Evolutionary conservation across 805 yeast species (phyloP).

Genomic region (Metschnikowia colocasiae): DNA sequence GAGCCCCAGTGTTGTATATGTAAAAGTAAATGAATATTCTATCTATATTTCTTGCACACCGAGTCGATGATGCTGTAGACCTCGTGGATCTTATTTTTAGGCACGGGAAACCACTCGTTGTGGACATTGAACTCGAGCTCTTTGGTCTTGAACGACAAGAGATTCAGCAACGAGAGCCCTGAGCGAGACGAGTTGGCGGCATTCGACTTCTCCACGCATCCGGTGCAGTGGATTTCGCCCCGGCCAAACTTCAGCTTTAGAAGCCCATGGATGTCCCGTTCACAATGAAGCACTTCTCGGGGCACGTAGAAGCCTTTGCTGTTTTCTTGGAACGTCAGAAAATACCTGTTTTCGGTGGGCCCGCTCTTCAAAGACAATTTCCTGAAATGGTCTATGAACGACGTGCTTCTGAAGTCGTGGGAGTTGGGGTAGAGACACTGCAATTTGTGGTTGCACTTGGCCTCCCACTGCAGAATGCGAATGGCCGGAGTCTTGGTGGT

Average conservation of each 20-base stretch:
- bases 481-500: slow-evolving; percentile 44
- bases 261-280: slow-evolving; percentile 38
- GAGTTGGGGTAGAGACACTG: slow-evolving; percentile 34
- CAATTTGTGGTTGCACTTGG: slow-evolving; percentile 47
- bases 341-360: slow-evolving; percentile 4
- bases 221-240: slow-evolving; percentile 48
- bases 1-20: neutral
- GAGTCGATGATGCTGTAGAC: slow-evolving; percentile 16
- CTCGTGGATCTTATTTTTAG: slow-evolving; percentile 26
- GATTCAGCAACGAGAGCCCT: neutral
- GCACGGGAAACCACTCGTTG: slow-evolving; percentile 56
- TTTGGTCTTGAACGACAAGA: slow-evolving; percentile 1
- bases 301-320: slow-evolving; percentile 36
- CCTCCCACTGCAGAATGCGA: slow-evolving; percentile 51
- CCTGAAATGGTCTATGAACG: slow-evolving; percentile 9
- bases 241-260: slow-evolving; percentile 42
- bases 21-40: slow-evolving; percentile 2
- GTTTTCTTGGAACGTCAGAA: slow-evolving; percentile 19
- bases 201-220: slow-evolving; percentile 28
- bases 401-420: slow-evolving; percentile 8
- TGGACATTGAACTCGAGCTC: slow-evolving; percentile 35
- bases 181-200: neutral
- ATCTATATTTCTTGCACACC: slow-evolving; percentile 11
- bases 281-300: slow-evolving; percentile 33
- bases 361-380: slow-evolving; percentile 7